Evolutionary conservation across 345 rosid genomes (phyloP).

Genomic region (Brassica juncea): DNA sequence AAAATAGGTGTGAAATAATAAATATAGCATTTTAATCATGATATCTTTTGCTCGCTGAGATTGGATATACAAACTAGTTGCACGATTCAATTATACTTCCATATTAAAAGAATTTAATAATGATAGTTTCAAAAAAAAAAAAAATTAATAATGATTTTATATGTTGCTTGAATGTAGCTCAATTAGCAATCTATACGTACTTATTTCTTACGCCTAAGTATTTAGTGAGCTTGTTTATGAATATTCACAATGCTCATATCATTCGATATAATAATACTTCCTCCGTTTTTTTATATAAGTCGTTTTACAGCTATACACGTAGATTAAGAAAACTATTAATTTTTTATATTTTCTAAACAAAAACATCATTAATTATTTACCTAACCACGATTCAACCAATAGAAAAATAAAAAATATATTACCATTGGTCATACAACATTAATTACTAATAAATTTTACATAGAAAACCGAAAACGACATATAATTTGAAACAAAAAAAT

Average conservation of each 20-base stretch:
- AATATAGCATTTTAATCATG: background rate
- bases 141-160: background rate
- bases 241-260: background rate
- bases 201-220: constrained; percentile 32
- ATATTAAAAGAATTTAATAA: background rate
- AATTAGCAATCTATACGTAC: constrained; percentile 31
- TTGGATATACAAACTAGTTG: background rate
- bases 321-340: too few species aligned
- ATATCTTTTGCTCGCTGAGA: background rate
- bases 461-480: too few species aligned
- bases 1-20: background rate
- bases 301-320: too few species aligned
- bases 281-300: too few species aligned
- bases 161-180: constrained; percentile 29
- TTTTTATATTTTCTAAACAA: too few species aligned
- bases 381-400: too few species aligned
- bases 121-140: background rate
- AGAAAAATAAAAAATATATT: too few species aligned
- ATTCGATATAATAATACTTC: background rate
- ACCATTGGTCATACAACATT: too few species aligned
- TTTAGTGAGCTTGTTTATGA: constrained; percentile 1
- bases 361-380: too few species aligned
- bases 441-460: too few species aligned
- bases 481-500: too few species aligned
- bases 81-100: background rate